These are phyloP conservation scores for Silybum marianum DNA, from an alignment of 129 eudicot species.

Conservation along the genomic window DNA sequence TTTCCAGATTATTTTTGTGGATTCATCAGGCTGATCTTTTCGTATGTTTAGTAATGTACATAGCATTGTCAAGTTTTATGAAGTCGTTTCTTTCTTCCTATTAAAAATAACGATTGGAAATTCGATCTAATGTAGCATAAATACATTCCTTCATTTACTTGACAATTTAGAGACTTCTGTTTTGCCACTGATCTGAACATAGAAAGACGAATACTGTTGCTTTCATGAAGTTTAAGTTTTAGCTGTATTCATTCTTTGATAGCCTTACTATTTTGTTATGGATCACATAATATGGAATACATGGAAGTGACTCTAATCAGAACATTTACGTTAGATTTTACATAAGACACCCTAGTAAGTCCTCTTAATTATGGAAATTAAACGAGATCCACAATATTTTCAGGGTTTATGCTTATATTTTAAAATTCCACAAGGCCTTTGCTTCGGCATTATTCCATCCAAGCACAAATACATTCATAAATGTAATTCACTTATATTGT, in stretches of 20 bases:
- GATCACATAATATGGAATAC: neutral
- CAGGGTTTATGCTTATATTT: neutral
- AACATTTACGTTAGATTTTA: neutral
- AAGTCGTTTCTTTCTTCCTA: neutral
- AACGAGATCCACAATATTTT: neutral
- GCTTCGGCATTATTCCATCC: neutral
- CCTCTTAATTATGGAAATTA: neutral
- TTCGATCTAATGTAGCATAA: neutral
- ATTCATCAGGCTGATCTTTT: neutral
- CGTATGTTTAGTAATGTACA: neutral
- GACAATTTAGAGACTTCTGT: neutral
- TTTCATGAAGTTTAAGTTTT: neutral
- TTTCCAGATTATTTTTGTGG: neutral
- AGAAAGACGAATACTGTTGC: neutral
- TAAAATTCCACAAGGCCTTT: neutral
- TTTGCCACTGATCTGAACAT: conserved; percentile 1
- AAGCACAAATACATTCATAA: neutral
- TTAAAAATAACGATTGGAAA: neutral
- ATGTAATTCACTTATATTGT: neutral
- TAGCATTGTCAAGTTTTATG: neutral
- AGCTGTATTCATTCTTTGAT: neutral
- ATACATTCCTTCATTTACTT: conserved; percentile 1
- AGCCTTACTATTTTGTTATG: neutral
- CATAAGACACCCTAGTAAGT: neutral
- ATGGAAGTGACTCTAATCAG: neutral